Evolutionary conservation across 2,329 filamentous ascomycete species (phyloP).

Genomic region (Lasiodiplodia citricola): DNA sequence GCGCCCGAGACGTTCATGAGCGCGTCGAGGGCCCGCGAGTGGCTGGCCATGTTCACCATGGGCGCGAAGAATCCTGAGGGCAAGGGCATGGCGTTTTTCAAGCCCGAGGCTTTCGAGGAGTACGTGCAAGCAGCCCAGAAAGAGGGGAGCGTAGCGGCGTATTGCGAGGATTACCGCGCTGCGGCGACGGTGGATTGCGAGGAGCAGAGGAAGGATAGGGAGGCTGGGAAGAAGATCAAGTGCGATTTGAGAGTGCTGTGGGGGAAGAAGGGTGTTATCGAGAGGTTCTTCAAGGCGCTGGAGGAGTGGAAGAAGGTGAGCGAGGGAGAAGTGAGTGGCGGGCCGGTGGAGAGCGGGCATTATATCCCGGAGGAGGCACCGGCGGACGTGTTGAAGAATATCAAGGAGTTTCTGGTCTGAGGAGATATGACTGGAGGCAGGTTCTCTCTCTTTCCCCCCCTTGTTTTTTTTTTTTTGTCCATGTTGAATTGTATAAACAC

Average conservation of each 20-base stretch:
- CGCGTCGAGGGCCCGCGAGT: slow-evolving; percentile 46
- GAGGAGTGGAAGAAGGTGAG: slow-evolving; percentile 58
- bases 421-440: neutral
- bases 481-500: neutral
- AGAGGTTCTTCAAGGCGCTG: slow-evolving; percentile 55
- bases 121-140: slow-evolving; percentile 54
- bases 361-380: slow-evolving; percentile 60
- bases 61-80: slow-evolving; percentile 30
- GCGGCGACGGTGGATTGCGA: slow-evolving; percentile 59
- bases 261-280: slow-evolving; percentile 49
- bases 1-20: slow-evolving; percentile 58
- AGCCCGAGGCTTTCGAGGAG: slow-evolving; percentile 42
- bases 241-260: slow-evolving; percentile 59
- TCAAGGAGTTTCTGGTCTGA: slow-evolving; percentile 27
- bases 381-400: slow-evolving; percentile 45
- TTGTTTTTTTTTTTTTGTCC: neutral
- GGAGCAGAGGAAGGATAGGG: slow-evolving; percentile 52
- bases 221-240: slow-evolving; percentile 50
- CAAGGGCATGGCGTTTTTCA: slow-evolving; percentile 26
- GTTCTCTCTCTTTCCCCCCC: neutral
- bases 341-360: slow-evolving; percentile 53
- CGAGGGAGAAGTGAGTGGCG: slow-evolving; percentile 34
- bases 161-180: slow-evolving; percentile 64
- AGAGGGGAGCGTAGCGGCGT: slow-evolving; percentile 51
- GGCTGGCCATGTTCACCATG: slow-evolving; percentile 45